Conservation (phyloP, 768 basidiomycete species). For the Epithele typhae region DNA sequence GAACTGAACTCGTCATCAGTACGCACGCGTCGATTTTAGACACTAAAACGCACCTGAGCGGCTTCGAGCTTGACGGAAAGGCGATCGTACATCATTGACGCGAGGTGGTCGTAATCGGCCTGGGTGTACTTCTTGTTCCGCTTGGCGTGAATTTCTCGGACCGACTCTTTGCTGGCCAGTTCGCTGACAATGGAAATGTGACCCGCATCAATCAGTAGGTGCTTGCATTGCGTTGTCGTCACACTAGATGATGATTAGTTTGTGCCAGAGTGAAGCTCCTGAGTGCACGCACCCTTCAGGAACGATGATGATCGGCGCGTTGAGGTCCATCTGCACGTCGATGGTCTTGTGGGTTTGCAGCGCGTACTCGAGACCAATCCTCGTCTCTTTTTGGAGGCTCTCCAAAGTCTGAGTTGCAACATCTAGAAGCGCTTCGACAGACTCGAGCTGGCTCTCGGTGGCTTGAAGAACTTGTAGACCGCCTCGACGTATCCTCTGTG, state of each 20-base stretch:
- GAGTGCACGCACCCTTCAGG: constrained; percentile 74
- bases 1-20: constrained; percentile 52
- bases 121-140: constrained; percentile 81
- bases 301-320: constrained; percentile 94
- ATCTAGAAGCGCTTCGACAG: constrained; percentile 86
- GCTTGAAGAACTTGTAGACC: constrained; percentile 86
- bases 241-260: constrained; percentile 46
- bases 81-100: constrained; percentile 95
- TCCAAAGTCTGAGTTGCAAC: constrained; percentile 93
- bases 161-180: constrained; percentile 76
- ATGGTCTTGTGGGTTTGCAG: constrained; percentile 92
- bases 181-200: constrained; percentile 93
- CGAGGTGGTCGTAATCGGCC: constrained; percentile 80
- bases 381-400: constrained; percentile 87
- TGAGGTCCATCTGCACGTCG: constrained; percentile 94
- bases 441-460: constrained; percentile 94
- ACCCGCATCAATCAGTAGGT: constrained; percentile 92
- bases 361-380: constrained; percentile 91
- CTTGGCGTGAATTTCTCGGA: constrained; percentile 76
- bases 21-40: too few relatives aligned
- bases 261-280: too few relatives aligned
- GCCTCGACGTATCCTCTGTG: constrained; percentile 92
- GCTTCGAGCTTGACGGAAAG: constrained; percentile 76
- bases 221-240: constrained; percentile 69
- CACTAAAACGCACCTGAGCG: constrained; percentile 72